These are phyloP conservation scores for Cardamine chenopodiifolia DNA, from an alignment of 345 rosid species.

Conservation along the genomic window DNA sequence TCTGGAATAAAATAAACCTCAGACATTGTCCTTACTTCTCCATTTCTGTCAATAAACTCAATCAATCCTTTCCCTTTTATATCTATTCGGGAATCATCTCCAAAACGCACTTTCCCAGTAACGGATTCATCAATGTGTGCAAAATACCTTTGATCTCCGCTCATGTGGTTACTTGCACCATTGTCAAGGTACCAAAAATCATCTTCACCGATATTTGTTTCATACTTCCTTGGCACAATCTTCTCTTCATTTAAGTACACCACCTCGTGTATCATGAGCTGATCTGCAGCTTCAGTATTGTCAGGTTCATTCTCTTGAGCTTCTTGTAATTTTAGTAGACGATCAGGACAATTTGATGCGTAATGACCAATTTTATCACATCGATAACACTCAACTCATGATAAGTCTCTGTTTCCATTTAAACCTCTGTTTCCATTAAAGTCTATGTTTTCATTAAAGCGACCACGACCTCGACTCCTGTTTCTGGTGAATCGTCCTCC, in stretches of 20 bases:
- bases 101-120: neutral
- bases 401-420: neutral
- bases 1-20: too few species aligned
- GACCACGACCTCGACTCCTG: neutral
- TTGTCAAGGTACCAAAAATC: neutral
- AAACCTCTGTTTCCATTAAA: too few species aligned
- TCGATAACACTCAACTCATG: neutral
- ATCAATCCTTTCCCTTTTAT: neutral
- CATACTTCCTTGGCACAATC: neutral
- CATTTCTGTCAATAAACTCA: too few species aligned
- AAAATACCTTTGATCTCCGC: neutral
- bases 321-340: neutral
- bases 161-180: neutral
- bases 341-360: neutral
- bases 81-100: neutral
- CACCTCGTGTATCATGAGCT: neutral
- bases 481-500: too few species aligned
- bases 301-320: neutral
- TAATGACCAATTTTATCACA: neutral
- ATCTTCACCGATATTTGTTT: neutral
- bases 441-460: too few species aligned
- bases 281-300: neutral
- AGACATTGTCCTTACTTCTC: too few species aligned
- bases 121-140: neutral
- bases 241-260: neutral